These are phyloP conservation scores for Trypanosoma caninum DNA, from an alignment of 208 protist species.

Conservation along the genomic window DNA sequence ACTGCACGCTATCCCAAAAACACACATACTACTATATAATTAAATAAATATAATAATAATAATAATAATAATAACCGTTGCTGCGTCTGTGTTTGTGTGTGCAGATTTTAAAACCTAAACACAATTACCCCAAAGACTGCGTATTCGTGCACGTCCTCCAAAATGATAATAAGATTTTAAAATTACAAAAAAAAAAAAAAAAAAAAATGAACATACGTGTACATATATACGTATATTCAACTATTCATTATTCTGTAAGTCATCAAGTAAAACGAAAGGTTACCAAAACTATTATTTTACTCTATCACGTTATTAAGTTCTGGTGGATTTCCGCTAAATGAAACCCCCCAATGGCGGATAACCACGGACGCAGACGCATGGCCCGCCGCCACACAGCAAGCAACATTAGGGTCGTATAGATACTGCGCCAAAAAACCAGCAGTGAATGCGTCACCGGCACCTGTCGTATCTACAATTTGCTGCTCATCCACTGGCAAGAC, in stretches of 20 bases:
- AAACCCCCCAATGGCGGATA: conserved; percentile 88
- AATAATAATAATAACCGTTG: too few relatives aligned
- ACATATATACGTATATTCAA: not conserved
- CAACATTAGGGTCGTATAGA: conserved; percentile 30
- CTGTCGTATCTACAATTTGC: conserved; percentile 96
- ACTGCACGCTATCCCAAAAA: too few relatives aligned
- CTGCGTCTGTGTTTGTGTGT: too few relatives aligned
- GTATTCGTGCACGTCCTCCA: too few relatives aligned
- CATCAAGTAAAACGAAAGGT: not conserved
- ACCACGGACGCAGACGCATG: conserved; percentile 76
- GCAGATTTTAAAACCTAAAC: too few relatives aligned
- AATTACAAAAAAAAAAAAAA: conserved; percentile 14
- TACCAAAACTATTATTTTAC: not conserved
- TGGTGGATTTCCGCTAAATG: conserved; percentile 56
- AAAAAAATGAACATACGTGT: conserved; percentile 4
- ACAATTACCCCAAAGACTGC: too few relatives aligned
- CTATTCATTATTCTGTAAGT: too few relatives aligned
- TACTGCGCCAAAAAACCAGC: conserved; percentile 95
- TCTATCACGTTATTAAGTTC: conserved; percentile 9
- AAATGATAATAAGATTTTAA: too few relatives aligned
- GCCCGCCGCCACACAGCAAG: conserved; percentile 65
- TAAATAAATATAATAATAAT: too few relatives aligned
- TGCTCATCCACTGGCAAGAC: conserved; percentile 49
- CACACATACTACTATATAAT: too few relatives aligned
- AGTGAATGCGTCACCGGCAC: conserved; percentile 97